Evolutionary conservation across 257 asterid species (phyloP).

Genomic region (Plantago ovata): DNA sequence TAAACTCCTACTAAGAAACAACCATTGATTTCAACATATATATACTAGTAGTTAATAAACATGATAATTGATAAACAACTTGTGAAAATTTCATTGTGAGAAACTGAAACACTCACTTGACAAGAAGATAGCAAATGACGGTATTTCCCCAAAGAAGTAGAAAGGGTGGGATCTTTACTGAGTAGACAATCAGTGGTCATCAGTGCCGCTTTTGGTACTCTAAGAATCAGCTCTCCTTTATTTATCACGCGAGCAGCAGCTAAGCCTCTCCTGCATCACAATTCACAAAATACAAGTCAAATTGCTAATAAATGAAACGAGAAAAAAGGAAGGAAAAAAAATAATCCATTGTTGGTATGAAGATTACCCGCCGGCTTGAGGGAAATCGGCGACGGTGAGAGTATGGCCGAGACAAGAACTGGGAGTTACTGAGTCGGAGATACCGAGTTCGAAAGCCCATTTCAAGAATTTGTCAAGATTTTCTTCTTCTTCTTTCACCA

Average conservation of each 20-base stretch:
- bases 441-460: slow-evolving; percentile 67
- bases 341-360: background rate
- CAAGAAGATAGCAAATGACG: slow-evolving; percentile 44
- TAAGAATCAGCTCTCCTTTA: slow-evolving; percentile 74
- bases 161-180: slow-evolving; percentile 35
- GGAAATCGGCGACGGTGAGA: slow-evolving; percentile 52
- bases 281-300: background rate
- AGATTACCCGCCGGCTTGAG: slow-evolving; percentile 85
- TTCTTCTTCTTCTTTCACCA: slow-evolving; percentile 40
- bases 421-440: slow-evolving; percentile 46
- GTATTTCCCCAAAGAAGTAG: slow-evolving; percentile 38
- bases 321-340: background rate
- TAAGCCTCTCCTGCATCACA: slow-evolving; percentile 71
- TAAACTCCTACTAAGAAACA: too few species aligned
- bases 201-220: slow-evolving; percentile 72
- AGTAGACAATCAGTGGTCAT: slow-evolving; percentile 55
- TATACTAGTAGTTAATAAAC: too few species aligned
- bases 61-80: background rate
- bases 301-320: background rate
- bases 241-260: slow-evolving; percentile 66
- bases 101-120: slow-evolving; percentile 43
- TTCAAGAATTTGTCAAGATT: slow-evolving; percentile 49
- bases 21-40: too few species aligned
- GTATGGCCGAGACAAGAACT: slow-evolving; percentile 44
- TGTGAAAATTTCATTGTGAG: too few species aligned